Base-by-base conservation (phyloP, 2,329 filamentous ascomycete genomes). In the Pyrenochaeta sp. region DNA sequence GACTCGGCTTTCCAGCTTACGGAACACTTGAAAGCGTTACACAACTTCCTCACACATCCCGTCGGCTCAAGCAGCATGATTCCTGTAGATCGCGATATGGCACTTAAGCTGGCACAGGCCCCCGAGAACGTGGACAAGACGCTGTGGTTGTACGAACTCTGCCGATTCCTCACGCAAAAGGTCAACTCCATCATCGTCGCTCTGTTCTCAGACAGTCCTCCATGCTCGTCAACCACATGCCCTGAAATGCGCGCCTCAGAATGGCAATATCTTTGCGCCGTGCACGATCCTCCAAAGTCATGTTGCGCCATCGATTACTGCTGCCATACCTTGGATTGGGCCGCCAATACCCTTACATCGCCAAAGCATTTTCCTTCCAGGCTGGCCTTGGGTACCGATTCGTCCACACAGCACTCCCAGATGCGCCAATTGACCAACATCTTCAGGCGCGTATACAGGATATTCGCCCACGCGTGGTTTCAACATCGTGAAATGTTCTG, bases 301-400 rank as follows among this genome's bases (percentile, higher is more conserved):
- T 99, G 94, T 77, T 96, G 93, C 72, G 94, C 94, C 37, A 96
- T 99, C 66, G 94, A 99, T 74, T 99, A 99, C 76, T 96, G 92
- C 80, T 97, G 93, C 71, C 94, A 99, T 70, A 99, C 94, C 0
- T 85, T 99, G 29, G 94, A 99, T 75, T 97, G 93, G 90, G 94
- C 94, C 3, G 92, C 90, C 44, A 96, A 95, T 63, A 89, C 93
- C 14, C 86, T 99, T 44, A 96, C 93, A 3, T 94, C 91, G 61
- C 89, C 90, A 41, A 96, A 96, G 77, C 88, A 94, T 67, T 99
- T 99, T 68, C 93, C 94, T 1, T 96, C 90, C 59, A 84, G 94
- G 39, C 83, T 96, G 15, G 81, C 80, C 1, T 67, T 86, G 29
- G 83, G 82, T 19, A 67, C 58, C 44, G 72, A 70, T 49, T 62